Evolutionary conservation across 371 early-diverging fungal species (phyloP), one percentile per base, ranked within the genome.

Genomic region (Mucor indicus): DNA sequence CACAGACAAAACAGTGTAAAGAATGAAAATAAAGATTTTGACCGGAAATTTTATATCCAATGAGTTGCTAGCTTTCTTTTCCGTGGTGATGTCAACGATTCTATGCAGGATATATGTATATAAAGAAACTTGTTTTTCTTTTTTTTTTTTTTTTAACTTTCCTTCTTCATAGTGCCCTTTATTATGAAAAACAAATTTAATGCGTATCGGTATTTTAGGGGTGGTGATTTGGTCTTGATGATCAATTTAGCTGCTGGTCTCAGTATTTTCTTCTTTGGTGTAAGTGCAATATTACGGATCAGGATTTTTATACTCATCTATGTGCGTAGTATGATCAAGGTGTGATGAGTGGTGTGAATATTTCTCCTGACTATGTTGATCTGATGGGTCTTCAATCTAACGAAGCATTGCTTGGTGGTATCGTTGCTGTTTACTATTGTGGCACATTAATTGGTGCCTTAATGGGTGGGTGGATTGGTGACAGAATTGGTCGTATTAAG

Each of bases 201-300:
- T 38, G 48, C 36, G 10, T 48, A 58, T n/a, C 16, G 24, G 10
- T 31, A 58, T 37, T 58, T 39, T 29, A 35, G 21, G 6, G 64
- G 64, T 5, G 19, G 44, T 21, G 40, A 32, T 6, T 48, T 72
- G 37, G 56, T 72, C 9, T 29, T 61, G 2, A 61, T 60, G 29
- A 68, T 72, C 33, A 72, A 72, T 27, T 24, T 57, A 22, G 69
- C 67, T 37, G 72, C 72, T 33, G 72, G 69, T 36, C 62, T 72
- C 30, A 62, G 63, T 42, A 72, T 72, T 13, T 72, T 72, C 36
- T 72, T 72, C 48, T 72, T 72, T 66, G 72, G 72, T 9, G 72
- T 72, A 65, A 56, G 61, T 54, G n/a, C n/a, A n/a, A n/a, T n/a
- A n/a, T n/a, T n/a, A n/a, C n/a, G n/a, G n/a, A n/a, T n/a, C n/a